Conservation (phyloP, 805 yeast species). For the Yamadazyma scolyti region DNA sequence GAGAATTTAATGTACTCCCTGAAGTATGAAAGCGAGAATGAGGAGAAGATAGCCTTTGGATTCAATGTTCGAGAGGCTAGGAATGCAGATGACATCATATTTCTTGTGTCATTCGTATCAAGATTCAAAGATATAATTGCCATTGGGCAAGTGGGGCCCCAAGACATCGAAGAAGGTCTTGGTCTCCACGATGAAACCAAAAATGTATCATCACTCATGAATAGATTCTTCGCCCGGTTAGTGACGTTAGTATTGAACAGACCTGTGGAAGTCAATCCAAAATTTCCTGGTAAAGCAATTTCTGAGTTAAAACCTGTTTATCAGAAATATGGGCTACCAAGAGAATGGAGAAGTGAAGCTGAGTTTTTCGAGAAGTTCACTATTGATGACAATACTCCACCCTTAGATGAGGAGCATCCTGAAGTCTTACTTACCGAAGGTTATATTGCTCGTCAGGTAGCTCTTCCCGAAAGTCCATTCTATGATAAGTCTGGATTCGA, state of each 20-base stretch:
- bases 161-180: constrained; percentile 34
- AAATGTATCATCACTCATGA: constrained; percentile 28
- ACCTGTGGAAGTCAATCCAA: constrained; percentile 24
- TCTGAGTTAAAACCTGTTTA: constrained; percentile 29
- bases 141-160: constrained; percentile 26
- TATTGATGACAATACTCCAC: constrained; percentile 3
- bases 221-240: constrained; percentile 26
- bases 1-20: constrained; percentile 24
- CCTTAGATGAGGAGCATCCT: constrained; percentile 8
- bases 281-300: constrained; percentile 24
- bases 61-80: constrained; percentile 19
- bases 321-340: constrained; percentile 29
- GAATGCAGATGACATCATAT: constrained; percentile 31
- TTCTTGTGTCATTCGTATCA: constrained; percentile 26
- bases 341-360: constrained; percentile 31
- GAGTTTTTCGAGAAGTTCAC: constrained; percentile 8
- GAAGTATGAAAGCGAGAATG: constrained; percentile 8
- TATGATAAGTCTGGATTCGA: constrained; percentile 24
- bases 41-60: constrained; percentile 33
- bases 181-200: constrained; percentile 14
- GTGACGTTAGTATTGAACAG: constrained; percentile 34
- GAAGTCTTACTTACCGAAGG: constrained; percentile 9
- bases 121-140: constrained; percentile 25
- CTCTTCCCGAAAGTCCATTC: constrained; percentile 15
- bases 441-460: constrained; percentile 6